phyloP scores from a whole-genome alignment of 2,329 filamentous ascomycete genomes.

The Fusarium tuaranense region DNA sequence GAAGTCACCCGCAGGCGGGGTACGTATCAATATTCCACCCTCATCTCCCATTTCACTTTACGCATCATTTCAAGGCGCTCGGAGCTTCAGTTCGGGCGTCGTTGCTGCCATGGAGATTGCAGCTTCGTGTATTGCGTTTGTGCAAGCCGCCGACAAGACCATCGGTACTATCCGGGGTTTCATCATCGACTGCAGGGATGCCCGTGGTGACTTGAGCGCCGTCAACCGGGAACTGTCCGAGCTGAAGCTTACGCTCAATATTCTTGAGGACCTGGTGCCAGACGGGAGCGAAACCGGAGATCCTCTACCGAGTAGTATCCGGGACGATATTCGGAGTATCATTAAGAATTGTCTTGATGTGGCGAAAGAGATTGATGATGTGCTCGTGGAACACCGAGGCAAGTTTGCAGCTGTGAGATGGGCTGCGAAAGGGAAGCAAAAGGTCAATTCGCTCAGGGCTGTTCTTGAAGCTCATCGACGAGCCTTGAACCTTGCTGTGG shows the following conservation, averaged over 20 bases:
- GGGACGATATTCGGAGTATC: not conserved
- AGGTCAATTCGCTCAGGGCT: not conserved
- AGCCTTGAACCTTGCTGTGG: constrained; percentile 2
- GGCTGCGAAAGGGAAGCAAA: constrained; percentile 1
- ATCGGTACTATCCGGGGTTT: not conserved
- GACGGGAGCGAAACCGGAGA: not conserved
- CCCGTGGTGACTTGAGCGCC: not conserved
- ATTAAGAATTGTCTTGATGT: not conserved
- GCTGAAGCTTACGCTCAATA: not conserved
- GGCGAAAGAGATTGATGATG: not conserved
- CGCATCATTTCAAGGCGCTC: not conserved
- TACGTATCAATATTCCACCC: not conserved
- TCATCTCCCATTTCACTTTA: not conserved
- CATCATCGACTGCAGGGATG: not conserved
- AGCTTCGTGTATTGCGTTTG: constrained; percentile 11
- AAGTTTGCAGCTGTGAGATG: not conserved
- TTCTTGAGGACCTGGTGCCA: not conserved
- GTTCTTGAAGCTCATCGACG: constrained; percentile 4
- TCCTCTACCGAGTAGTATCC: not conserved
- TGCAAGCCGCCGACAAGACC: constrained; percentile 4
- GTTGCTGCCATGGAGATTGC: constrained; percentile 3
- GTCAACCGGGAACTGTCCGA: not conserved
- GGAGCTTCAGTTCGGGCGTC: not conserved
- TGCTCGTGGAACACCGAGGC: not conserved
- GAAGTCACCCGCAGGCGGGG: not conserved